These are phyloP conservation scores for Ochetophila trinervis DNA, from an alignment of 306 rosid genomes.

Conservation along the genomic window DNA sequence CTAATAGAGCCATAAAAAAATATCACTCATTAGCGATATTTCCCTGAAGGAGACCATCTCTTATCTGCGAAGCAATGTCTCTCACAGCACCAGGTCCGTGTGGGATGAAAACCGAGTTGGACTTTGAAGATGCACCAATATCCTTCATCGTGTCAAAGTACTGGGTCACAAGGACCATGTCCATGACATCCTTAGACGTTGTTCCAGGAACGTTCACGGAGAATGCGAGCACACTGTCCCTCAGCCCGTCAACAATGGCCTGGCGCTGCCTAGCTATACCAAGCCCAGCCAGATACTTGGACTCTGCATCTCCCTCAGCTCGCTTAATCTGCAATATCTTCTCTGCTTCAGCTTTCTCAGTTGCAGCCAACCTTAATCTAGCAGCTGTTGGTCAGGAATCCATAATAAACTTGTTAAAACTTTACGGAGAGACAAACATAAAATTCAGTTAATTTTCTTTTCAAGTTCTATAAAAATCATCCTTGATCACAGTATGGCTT, in stretches of 20 bases:
- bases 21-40: slow-evolving; percentile 2
- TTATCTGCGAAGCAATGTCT: slow-evolving; percentile 47
- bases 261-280: slow-evolving; percentile 61
- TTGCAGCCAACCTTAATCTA: slow-evolving; percentile 53
- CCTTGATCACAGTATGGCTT: too few species aligned
- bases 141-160: slow-evolving; percentile 59
- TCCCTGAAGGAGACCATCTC: slow-evolving; percentile 55
- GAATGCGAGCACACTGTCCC: slow-evolving; percentile 59
- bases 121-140: slow-evolving; percentile 47
- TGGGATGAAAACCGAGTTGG: slow-evolving; percentile 51
- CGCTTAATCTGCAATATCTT: slow-evolving; percentile 52
- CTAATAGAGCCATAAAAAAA: not conserved
- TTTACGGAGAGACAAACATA: too few species aligned
- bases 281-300: slow-evolving; percentile 50
- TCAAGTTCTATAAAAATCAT: too few species aligned
- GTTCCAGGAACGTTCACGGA: slow-evolving; percentile 51
- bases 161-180: slow-evolving; percentile 56
- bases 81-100: slow-evolving; percentile 56
- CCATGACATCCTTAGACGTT: slow-evolving; percentile 54
- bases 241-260: slow-evolving; percentile 56
- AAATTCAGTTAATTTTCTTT: too few species aligned
- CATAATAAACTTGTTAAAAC: not conserved
- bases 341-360: slow-evolving; percentile 53
- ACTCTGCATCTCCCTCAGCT: slow-evolving; percentile 57
- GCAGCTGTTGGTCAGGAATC: slow-evolving; percentile 31